Percentiles rank a stretch among this genome's conserved stretches.
Conservation (phyloP, 306 rosid species). For the Lotus japonicus region DNA sequence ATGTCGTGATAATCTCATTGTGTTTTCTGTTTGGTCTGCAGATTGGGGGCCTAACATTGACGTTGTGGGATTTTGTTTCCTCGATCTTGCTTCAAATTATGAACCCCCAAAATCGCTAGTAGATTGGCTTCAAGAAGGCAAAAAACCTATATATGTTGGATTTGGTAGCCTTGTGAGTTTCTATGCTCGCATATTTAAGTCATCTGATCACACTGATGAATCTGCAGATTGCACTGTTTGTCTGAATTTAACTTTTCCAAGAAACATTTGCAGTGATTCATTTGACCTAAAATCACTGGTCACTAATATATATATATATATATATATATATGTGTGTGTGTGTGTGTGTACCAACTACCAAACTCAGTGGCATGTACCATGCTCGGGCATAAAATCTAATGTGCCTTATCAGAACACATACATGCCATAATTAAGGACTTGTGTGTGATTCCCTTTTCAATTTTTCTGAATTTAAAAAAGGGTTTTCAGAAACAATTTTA, state of each 20-base stretch:
- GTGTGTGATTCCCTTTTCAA: too few relatives aligned
- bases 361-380: conserved; percentile 1
- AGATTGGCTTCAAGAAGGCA: conserved; percentile 76
- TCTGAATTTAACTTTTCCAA: neutral
- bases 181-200: conserved; percentile 11
- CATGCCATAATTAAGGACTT: neutral
- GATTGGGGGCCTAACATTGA: conserved; percentile 94
- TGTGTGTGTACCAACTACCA: too few relatives aligned
- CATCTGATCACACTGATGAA: conserved; percentile 16
- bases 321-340: too few relatives aligned
- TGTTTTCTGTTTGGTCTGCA: conserved; percentile 39
- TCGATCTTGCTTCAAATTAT: conserved; percentile 86
- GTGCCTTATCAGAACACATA: neutral
- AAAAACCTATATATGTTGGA: conserved; percentile 75
- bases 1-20: conserved; percentile 6
- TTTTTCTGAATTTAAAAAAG: too few relatives aligned
- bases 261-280: neutral
- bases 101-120: conserved; percentile 66
- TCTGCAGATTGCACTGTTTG: neutral
- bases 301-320: neutral
- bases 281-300: neutral
- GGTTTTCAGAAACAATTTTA: too few relatives aligned
- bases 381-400: conserved; percentile 1
- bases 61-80: conserved; percentile 96
- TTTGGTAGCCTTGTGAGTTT: conserved; percentile 96